Conservation (phyloP, 768 basidiomycete genomes). For the Favolaschia claudopus region DNA sequence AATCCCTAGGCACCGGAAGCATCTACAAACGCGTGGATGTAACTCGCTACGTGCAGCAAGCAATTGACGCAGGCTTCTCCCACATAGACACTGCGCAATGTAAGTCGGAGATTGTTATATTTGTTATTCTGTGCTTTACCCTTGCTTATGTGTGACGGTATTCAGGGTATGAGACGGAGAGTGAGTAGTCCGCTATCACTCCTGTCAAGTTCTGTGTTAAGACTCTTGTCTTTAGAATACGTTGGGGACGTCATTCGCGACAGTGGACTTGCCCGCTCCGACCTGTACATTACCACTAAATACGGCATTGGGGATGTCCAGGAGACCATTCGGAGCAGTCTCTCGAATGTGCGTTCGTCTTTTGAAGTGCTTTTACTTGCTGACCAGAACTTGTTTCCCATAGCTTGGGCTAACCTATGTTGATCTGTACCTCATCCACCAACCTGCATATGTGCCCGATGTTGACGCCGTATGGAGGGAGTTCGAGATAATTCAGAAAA, state of each 20-base stretch:
- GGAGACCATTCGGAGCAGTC: slow-evolving; percentile 41
- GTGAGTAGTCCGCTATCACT: slow-evolving; percentile 38
- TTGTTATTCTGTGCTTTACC: too few relatives aligned
- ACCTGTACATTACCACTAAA: slow-evolving; percentile 48
- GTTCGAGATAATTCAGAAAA: slow-evolving; percentile 48
- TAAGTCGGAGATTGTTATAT: too few relatives aligned
- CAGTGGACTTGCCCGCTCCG: slow-evolving; percentile 37
- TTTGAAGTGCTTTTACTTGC: background rate
- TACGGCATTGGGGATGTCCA: slow-evolving; percentile 38
- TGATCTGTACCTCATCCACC: slow-evolving; percentile 62
- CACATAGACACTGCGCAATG: slow-evolving; percentile 70
- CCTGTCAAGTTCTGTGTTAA: too few relatives aligned
- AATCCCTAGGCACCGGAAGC: slow-evolving; percentile 61
- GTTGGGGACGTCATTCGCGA: slow-evolving; percentile 37
- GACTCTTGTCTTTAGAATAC: slow-evolving; percentile 32
- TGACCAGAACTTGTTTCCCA: background rate
- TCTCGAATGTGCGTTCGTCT: slow-evolving; percentile 41
- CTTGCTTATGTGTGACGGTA: background rate
- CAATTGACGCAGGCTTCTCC: slow-evolving; percentile 63
- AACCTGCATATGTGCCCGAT: slow-evolving; percentile 36
- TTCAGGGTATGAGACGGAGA: slow-evolving; percentile 21
- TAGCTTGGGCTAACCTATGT: slow-evolving; percentile 55
- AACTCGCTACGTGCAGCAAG: slow-evolving; percentile 61
- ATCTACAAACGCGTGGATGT: slow-evolving; percentile 56
- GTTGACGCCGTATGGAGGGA: slow-evolving; percentile 44